Evolutionary conservation across 495 filamentous ascomycete species (phyloP), one percentile per base, ranked within the genome.

Genomic region (Sporormia fimetaria): DNA sequence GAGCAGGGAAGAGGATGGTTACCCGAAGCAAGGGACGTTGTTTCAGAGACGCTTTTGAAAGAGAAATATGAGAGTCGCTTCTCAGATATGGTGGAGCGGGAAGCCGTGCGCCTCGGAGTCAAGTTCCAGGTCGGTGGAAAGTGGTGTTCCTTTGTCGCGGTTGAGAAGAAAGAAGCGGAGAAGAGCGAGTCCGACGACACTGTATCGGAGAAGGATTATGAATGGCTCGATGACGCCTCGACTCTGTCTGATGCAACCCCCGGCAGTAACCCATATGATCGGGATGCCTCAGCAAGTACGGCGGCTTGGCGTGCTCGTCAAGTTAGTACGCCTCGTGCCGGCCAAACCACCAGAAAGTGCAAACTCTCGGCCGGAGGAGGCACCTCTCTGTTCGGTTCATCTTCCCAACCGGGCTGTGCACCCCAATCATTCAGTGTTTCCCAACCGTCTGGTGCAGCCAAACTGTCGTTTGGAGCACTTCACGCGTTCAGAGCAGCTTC

Each of bases 1-100:
- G 79, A 84, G 55, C 75, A 81, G 54, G 71, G 66, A 3, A 66
- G 75, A 20, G 75, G 80, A 12, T 84, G 81, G 76, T 60, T 84
- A 21, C 56, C 58, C 33, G 62, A 72, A 16, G 67, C 68, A 14
- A 68, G 60, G 22, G 61, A 70, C 42, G 49, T 56, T 2, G n/a
- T n/a, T n/a, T 56, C 58, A 11, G 66, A 63, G 3, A 57, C 57
- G 15, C 57, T 66, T 1, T 51, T 81, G 34, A 69, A 67, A 34
- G 58, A 71, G 4, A 63, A 62, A 29, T 67, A 68, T 38, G 40
- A 57, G 2, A 62, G 63, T 23, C 64, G 59, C 27, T 71, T 72
- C 52, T 47, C 66, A 4, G 66, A 75, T 29, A 63, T 80, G 51
- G 71, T 72, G 1, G 64, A 75, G 49, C 65, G 65, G 12, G 81